phyloP scores from a whole-genome alignment of 148 eudicot genomes.

The Arbutus unedo region DNA sequence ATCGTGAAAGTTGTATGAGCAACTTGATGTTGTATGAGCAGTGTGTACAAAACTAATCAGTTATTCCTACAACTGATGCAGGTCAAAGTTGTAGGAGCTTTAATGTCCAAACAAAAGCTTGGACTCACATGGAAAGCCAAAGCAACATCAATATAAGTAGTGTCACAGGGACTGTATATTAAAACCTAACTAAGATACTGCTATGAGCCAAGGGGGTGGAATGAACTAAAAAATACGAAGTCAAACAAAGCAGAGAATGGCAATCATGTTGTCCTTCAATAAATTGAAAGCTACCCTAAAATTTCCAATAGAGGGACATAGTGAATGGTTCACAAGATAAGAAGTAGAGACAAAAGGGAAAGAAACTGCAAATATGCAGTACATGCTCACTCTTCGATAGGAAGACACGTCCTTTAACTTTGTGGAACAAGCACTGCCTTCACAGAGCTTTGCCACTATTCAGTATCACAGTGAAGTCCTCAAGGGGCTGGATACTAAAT shows the following conservation, averaged over 20 bases:
- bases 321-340: not conserved
- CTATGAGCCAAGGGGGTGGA: not conserved
- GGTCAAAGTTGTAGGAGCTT: not conserved
- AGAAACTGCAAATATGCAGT: not conserved
- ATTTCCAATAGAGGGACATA: not conserved
- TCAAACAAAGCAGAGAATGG: not conserved
- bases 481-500: not conserved
- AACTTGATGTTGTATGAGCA: not conserved
- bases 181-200: not conserved
- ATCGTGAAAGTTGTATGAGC: not conserved
- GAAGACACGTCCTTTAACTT: not conserved
- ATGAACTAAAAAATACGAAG: not conserved
- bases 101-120: not conserved
- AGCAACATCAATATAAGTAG: conserved; percentile 1
- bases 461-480: not conserved
- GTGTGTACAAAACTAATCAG: not conserved
- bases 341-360: not conserved
- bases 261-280: not conserved
- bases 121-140: not conserved
- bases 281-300: not conserved
- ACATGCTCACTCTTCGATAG: not conserved
- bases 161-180: not conserved
- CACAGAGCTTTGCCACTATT: not conserved
- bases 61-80: not conserved
- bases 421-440: not conserved